Evolutionary conservation across 305 asterid species (phyloP), one percentile per base, ranked within the genome.

Genomic region (Stenogyne calaminthoides): DNA sequence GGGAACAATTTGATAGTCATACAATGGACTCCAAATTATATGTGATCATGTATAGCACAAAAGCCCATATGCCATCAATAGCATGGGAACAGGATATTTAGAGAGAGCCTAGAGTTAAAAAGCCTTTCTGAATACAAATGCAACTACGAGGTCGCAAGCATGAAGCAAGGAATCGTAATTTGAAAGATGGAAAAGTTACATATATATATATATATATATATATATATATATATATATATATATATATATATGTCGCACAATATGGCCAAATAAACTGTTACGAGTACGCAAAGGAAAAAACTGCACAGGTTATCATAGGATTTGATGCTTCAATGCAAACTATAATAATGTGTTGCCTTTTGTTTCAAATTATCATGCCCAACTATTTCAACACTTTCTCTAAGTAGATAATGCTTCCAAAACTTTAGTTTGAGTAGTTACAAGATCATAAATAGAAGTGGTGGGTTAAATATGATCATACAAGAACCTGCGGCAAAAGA

Each of bases 121-220:
- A 27, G 32, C 63, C n/a, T 11, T 42, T 44, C n/a, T 16, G 3
- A 39, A 15, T 19, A 69, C 2, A 47, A 9, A 22, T 67, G 65
- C 76, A 47, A 61, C 27, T 15, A 61, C 18, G 15, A 61, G 51
- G 25, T 72, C 22, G n/a, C 79, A 47, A 20, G 25, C 20, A 9
- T 12, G 36, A 61, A 69, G 40, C 32, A 61, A 6, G 20, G 19
- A 37, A 49, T 49, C 46, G 14, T 42, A 44, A 44, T 0, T 32
- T 76, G 39, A 32, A 64, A 8, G 56, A 20, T 27, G 32, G 44
- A 34, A 37, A 46, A 59, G 9, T 0, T 10, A 39, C 5, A 5
- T 25, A 32, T 0, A 12, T n/a, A n/a, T n/a, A n/a, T n/a, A n/a
- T n/a, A n/a, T n/a, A n/a, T n/a, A n/a, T n/a, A n/a, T n/a, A n/a